Base-by-base conservation (phyloP, 331 rosid genomes). In the Acacia pycnantha region DNA sequence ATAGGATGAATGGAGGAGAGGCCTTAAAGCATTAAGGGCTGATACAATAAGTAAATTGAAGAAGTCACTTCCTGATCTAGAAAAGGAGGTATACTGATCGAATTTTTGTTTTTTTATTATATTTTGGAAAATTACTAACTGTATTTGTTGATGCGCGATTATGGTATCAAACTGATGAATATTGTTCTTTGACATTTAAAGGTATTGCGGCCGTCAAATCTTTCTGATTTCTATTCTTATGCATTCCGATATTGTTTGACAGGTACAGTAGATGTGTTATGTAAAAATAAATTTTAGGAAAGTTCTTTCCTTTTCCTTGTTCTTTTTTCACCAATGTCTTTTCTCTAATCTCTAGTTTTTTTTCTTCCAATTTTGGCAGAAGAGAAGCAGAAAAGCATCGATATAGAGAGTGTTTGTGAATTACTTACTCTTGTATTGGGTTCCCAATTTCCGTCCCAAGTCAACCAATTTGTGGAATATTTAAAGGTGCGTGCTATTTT, bases 381-480 rank as follows among this genome's bases (percentile, higher is more conserved):
- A 97, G 99, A 94, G 92, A 96, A 96, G 81, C 98, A 94, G 88
- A 94, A 92, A 88, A 92, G 98, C 92, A 92, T 94, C 80, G 98
- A 94, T 83, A 88, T 92, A 81, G 98, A 94, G 85, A 94, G 98
- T 89, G 88, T 94, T 53, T 94, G 98, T 65, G 84, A 88, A 80
- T 84, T 94, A 80, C 88, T 94, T 83, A 78, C 84, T 80, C 92
- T 94, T 85, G 94, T 94, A 81, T 77, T 94, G 86, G 91, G 94
- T 44, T 90, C 94, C 61, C 86, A 90, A 35, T 90, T 89, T 87
- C 88, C 86, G 2, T 74, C 76, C 47, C 99, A 96, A 88, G 98
- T 96, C 75, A 82, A 85, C 88, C 85, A 43, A 24, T 96, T 92
- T 81, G 80, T 89, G 87, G 97, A 96, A 82, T 94, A 96, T 83